Evolutionary conservation across 106 monocot species (phyloP).

Genomic region (Apostasia shenzhenica): DNA sequence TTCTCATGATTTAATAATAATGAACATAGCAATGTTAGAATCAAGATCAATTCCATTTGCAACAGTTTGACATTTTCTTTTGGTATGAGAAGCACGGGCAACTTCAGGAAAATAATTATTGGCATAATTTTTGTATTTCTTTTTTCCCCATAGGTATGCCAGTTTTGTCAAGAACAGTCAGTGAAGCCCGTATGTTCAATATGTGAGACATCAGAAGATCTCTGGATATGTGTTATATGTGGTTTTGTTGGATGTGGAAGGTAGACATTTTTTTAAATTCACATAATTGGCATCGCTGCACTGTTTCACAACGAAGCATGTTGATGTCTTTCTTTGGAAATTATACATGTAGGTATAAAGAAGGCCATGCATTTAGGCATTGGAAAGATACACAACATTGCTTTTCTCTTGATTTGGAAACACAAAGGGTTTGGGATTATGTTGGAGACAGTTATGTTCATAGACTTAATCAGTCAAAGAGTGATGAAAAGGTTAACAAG

Average conservation of each 20-base stretch:
- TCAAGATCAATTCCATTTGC: no score
- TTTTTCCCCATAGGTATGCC: constrained; percentile 61
- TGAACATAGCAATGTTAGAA: no score
- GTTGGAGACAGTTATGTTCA: constrained; percentile 95
- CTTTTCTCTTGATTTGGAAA: constrained; percentile 83
- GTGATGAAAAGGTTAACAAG: constrained; percentile 59
- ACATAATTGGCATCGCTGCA: neutral
- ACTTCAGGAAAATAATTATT: no score
- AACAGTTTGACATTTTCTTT: no score
- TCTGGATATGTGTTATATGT: constrained; percentile 97
- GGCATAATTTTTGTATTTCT: neutral
- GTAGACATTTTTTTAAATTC: constrained; percentile 19
- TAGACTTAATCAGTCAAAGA: constrained; percentile 81
- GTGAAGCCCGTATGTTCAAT: constrained; percentile 70
- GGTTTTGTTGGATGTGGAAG: constrained; percentile 98
- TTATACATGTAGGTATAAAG: constrained; percentile 54
- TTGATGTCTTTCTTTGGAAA: neutral
- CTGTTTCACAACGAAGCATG: neutral
- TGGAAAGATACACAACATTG: constrained; percentile 94
- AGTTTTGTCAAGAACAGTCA: constrained; percentile 66
- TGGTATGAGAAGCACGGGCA: no score
- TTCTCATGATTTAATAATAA: no score
- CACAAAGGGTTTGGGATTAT: constrained; percentile 92
- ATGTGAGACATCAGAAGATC: constrained; percentile 69
- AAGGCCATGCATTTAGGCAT: constrained; percentile 86